A percentile compares a stretch with the other conserved stretches of the same genome.
These are phyloP conservation scores for Metarhizium humberi DNA, from an alignment of 2,329 filamentous ascomycete species.

Conservation along the genomic window DNA sequence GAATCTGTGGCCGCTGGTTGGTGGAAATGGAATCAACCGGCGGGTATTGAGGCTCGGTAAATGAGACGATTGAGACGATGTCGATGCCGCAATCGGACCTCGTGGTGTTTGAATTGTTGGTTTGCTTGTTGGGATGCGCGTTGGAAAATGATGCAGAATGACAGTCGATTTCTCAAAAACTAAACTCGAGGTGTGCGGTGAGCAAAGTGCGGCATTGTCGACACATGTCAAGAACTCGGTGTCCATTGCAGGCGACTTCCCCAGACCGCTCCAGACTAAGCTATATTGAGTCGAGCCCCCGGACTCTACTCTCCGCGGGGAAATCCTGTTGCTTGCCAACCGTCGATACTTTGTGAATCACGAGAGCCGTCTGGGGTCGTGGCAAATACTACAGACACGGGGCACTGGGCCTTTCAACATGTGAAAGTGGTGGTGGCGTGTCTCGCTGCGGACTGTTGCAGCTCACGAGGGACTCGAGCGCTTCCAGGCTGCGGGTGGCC, in stretches of 20 bases:
- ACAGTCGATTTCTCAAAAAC: neutral
- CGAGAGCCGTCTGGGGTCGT: too few relatives aligned
- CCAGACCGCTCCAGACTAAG: neutral
- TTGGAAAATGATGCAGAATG: neutral
- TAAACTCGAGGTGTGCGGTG: neutral
- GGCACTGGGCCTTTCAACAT: neutral
- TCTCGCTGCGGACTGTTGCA: neutral
- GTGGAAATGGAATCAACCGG: neutral
- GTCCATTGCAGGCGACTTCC: neutral
- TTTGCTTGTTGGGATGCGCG: neutral
- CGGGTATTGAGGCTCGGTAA: neutral
- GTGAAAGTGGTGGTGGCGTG: conserved; percentile 1
- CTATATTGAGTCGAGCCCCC: neutral
- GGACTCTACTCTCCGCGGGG: neutral
- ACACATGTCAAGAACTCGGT: neutral
- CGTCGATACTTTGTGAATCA: too few relatives aligned
- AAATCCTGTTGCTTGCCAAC: too few relatives aligned
- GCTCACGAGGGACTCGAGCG: neutral
- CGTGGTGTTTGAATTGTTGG: neutral
- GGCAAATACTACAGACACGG: neutral
- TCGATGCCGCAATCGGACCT: neutral
- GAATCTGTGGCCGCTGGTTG: neutral
- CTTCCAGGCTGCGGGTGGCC: neutral
- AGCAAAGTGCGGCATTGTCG: neutral
- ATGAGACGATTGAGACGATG: neutral